These are phyloP conservation scores for Durusdinium trenchii DNA, from an alignment of 73 alveolate genomes.

Conservation along the genomic window DNA sequence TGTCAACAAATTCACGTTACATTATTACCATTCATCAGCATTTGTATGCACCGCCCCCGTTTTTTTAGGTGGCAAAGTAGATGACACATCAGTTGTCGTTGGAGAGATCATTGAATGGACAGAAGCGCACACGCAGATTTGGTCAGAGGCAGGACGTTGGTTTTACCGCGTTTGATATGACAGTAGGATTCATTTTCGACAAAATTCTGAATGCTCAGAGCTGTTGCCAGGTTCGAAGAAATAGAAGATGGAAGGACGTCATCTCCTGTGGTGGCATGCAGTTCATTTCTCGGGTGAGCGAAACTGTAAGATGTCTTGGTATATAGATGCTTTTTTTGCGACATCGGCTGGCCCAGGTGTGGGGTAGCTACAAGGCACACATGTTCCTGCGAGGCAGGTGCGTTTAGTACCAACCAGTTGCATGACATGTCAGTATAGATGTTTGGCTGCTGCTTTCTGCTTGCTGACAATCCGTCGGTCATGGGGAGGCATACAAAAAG, in stretches of 20 bases:
- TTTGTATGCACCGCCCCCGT: not conserved
- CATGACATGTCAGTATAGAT: not conserved
- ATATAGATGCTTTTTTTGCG: not conserved
- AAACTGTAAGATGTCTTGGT: not conserved
- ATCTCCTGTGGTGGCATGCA: constrained; percentile 85
- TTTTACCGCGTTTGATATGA: too few relatives aligned
- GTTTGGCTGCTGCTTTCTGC: too few relatives aligned
- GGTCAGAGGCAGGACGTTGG: constrained; percentile 64
- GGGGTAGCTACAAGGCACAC: constrained; percentile 54
- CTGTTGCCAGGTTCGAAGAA: constrained; percentile 45
- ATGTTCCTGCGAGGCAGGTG: constrained; percentile 68
- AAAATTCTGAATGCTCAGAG: not conserved
- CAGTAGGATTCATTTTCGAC: not conserved
- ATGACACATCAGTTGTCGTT: constrained; percentile 88
- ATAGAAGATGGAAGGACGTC: constrained; percentile 77
- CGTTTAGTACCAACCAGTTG: not conserved
- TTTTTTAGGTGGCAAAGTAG: constrained; percentile 69
- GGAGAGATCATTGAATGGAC: constrained; percentile 89
- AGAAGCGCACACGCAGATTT: constrained; percentile 81
- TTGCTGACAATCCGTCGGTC: too few relatives aligned
- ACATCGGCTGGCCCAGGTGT: constrained; percentile 24
- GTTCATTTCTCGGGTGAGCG: not conserved
- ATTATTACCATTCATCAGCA: not conserved
- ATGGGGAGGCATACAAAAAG: too few relatives aligned
- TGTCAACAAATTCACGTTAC: not conserved